These are phyloP conservation scores for Batkoa obscura DNA, from an alignment of 371 early-diverging fungal species.

Conservation along the genomic window DNA sequence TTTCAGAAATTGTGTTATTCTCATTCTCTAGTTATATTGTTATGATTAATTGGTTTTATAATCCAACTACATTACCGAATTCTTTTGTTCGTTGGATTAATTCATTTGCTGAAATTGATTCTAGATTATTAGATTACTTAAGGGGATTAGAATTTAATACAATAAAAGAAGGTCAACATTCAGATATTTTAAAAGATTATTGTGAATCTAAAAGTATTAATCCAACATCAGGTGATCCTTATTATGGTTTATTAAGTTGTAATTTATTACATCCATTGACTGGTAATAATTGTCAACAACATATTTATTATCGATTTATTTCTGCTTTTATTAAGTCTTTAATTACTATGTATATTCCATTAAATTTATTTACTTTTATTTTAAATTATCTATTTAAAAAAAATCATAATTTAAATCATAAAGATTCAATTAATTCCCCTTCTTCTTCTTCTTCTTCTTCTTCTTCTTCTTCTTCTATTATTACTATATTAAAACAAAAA, in stretches of 20 bases:
- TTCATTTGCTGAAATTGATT: neutral
- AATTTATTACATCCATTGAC: neutral
- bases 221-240: neutral
- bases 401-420: neutral
- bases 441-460: no score
- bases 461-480: neutral
- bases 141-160: neutral
- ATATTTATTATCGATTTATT: neutral
- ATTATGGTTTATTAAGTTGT: neutral
- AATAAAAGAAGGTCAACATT: neutral
- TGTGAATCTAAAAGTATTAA: neutral
- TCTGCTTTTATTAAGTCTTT: neutral
- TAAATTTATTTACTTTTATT: constrained; percentile 1
- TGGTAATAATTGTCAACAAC: neutral
- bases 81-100: neutral
- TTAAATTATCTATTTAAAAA: neutral
- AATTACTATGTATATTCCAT: neutral
- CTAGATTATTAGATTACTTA: neutral
- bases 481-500: neutral
- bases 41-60: neutral
- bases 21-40: neutral
- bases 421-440: no score
- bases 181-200: neutral
- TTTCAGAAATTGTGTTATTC: neutral
- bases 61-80: neutral